Evolutionary conservation across 2,329 filamentous ascomycete genomes (phyloP), one percentile per base, ranked within the genome.

Genomic region (Colletotrichum orchidophilum): DNA sequence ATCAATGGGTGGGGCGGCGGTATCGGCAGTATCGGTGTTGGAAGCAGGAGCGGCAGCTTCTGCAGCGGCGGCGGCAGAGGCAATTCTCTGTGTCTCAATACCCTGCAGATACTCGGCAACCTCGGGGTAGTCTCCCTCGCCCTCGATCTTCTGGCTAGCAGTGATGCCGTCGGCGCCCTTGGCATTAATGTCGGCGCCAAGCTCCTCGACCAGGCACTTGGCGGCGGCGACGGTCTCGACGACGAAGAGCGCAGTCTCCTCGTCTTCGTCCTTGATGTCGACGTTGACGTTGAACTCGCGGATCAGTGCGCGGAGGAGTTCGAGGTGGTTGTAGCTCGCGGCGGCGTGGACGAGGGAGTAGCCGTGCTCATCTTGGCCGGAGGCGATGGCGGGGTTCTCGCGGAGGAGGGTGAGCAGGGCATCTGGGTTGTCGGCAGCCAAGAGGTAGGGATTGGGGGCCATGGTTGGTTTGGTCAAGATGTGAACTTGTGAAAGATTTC

Each of bases 291-390:
- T 83, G 81, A 95, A 94, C 39, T 96, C 93, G 57, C 86, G 86
- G 31, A 97, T 86, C 6, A 99, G 87, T 0, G 90, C 82, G 71
- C 93, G 92, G 18, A 98, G 87, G 18, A 99, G 90, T 66, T 93
- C 89, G 42, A 94, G 83, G 79, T 98, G 95, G 79, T 92, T 93
- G 87, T 98, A 99, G 75, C 95, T 98, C 21, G 94, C 92, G 18
- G 96, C 94, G 63, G 96, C 96, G 82, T 99, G 96, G 59, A 98
- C 85, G 29, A 98, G 90, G 57, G 95, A 97, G 84, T 99, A 99
- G 77, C 96, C 96, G 78, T 98, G 93, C 71, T 93, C 91, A 81
- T 99, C 96, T 83, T 97, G 94, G 63, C 88, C 84, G 2, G 91
- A 88, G 64, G 96, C 96, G 63, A 97, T 86, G n/a, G 89, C 83